phyloP scores from a whole-genome alignment of 1,139 yeast species.

The Scheffersomyces stambukii region DNA sequence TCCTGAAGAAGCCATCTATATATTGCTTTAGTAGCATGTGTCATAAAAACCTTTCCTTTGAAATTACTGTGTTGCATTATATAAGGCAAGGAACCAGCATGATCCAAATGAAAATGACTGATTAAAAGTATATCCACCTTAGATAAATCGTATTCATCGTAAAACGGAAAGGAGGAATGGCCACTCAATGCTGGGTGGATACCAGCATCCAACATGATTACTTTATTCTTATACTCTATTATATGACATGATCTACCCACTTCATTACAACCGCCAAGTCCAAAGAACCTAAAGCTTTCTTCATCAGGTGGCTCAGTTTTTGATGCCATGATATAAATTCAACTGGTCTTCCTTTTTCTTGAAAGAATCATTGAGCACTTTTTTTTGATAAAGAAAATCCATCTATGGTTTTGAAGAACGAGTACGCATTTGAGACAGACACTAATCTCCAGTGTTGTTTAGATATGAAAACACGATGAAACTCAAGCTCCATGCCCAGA shows the following conservation, averaged over 20 bases:
- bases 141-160: constrained; percentile 88
- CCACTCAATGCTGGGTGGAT: constrained; percentile 96
- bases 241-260: constrained; percentile 97
- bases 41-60: constrained; percentile 95
- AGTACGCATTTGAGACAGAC: constrained; percentile 1
- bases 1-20: constrained; percentile 93
- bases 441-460: not conserved
- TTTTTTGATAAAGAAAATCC: constrained; percentile 1
- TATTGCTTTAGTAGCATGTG: constrained; percentile 98
- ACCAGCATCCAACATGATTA: constrained; percentile 98
- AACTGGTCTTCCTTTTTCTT: not conserved
- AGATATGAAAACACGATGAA: constrained; percentile 20
- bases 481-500: constrained; percentile 29
- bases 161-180: constrained; percentile 85
- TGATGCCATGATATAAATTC: constrained; percentile 8
- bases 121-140: constrained; percentile 82
- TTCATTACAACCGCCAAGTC: constrained; percentile 99
- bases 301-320: constrained; percentile 24
- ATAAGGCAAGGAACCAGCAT: constrained; percentile 95
- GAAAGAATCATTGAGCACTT: constrained; percentile 1
- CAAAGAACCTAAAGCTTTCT: constrained; percentile 61
- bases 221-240: constrained; percentile 86
- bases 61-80: constrained; percentile 97
- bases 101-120: constrained; percentile 95
- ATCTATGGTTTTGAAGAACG: too few relatives aligned